Evolutionary conservation across 305 asterid genomes (phyloP).

Genomic region (Ruellia speciosa): DNA sequence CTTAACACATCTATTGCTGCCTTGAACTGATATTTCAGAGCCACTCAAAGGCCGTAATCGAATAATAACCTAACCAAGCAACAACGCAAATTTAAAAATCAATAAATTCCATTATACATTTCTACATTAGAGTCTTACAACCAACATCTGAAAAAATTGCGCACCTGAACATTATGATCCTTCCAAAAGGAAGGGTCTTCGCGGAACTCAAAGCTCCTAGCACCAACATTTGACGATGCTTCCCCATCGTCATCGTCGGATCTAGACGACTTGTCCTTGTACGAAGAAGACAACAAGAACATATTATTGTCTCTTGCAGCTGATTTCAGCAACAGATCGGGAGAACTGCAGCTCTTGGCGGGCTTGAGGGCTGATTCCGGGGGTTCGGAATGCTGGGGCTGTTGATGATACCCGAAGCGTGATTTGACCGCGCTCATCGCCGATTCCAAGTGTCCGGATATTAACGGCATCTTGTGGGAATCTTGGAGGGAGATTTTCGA

Average conservation of each 20-base stretch:
- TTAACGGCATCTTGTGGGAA: constrained; percentile 42
- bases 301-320: constrained; percentile 32
- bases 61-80: constrained; percentile 54
- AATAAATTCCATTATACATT: background rate
- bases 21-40: constrained; percentile 68
- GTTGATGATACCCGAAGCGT: constrained; percentile 47
- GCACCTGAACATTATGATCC: constrained; percentile 86
- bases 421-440: constrained; percentile 48
- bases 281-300: constrained; percentile 25
- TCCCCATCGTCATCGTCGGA: constrained; percentile 37
- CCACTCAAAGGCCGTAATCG: constrained; percentile 75
- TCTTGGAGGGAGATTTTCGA: background rate
- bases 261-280: constrained; percentile 28
- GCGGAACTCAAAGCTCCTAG: constrained; percentile 54
- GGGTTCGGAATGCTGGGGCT: constrained; percentile 29
- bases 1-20: constrained; percentile 59
- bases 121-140: background rate
- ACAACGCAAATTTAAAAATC: background rate
- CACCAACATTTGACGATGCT: constrained; percentile 12
- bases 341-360: constrained; percentile 58
- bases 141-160: background rate
- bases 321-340: constrained; percentile 48
- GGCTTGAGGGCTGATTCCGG: constrained; percentile 23
- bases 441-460: constrained; percentile 35
- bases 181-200: constrained; percentile 86